phyloP scores from a whole-genome alignment of 1,284 basidiomycete species.

The Wallemia hederae region DNA sequence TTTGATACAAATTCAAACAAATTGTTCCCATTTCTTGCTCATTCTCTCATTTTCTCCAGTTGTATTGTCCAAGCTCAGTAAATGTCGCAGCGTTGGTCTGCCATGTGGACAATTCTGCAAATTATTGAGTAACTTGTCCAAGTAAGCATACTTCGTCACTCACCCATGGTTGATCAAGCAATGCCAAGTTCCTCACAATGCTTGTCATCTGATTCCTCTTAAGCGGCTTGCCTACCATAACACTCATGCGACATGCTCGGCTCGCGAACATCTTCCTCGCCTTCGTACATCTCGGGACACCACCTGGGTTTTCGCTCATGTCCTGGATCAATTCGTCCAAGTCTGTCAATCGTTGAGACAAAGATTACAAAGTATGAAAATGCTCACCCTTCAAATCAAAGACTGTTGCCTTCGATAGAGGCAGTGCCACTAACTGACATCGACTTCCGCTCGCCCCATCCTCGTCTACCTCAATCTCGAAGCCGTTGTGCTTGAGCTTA shows the following conservation, averaged over 20 bases:
- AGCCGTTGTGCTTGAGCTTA: constrained; percentile 57
- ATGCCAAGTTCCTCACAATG: constrained; percentile 77
- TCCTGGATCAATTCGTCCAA: constrained; percentile 78
- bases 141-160: constrained; percentile 3
- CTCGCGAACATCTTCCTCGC: constrained; percentile 89
- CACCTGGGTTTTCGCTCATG: constrained; percentile 41
- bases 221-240: constrained; percentile 78
- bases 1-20: neutral
- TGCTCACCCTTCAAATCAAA: constrained; percentile 37
- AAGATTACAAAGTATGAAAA: neutral
- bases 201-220: constrained; percentile 48
- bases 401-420: constrained; percentile 61
- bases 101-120: constrained; percentile 71
- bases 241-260: constrained; percentile 77
- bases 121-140: neutral
- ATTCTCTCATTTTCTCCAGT: neutral
- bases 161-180: constrained; percentile 76
- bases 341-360: constrained; percentile 24
- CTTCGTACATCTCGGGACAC: constrained; percentile 30
- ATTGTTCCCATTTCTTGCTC: neutral
- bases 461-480: constrained; percentile 35
- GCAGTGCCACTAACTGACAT: constrained; percentile 49
- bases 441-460: constrained; percentile 24
- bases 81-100: constrained; percentile 77
- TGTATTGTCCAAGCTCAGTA: constrained; percentile 15